These are phyloP conservation scores for Cercospora brassicicola DNA, from an alignment of 2,329 filamentous ascomycete species.

Conservation along the genomic window DNA sequence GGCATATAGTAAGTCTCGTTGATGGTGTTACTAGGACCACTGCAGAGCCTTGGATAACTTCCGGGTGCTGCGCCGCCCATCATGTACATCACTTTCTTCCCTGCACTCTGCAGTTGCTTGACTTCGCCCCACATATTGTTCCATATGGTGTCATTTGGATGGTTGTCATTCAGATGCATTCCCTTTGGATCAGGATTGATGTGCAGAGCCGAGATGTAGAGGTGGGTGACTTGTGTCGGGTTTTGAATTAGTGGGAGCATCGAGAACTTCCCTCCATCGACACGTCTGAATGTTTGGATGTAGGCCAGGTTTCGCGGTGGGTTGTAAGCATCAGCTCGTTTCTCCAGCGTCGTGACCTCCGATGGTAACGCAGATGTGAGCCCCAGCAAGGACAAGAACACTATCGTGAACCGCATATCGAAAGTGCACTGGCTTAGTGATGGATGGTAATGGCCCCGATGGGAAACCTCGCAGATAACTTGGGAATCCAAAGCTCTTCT, in stretches of 20 bases:
- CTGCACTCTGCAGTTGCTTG: slow-evolving; percentile 27
- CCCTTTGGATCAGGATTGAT: slow-evolving; percentile 31
- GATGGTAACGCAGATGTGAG: slow-evolving; percentile 5
- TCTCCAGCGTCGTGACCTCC: slow-evolving; percentile 1
- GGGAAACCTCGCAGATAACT: neutral
- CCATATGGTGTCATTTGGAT: slow-evolving; percentile 27
- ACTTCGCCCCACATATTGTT: slow-evolving; percentile 33
- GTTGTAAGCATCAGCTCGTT: slow-evolving; percentile 22
- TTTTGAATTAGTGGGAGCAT: slow-evolving; percentile 32
- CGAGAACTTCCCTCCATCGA: slow-evolving; percentile 29
- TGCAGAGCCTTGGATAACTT: slow-evolving; percentile 31
- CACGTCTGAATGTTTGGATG: slow-evolving; percentile 33
- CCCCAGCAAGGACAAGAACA: slow-evolving; percentile 9
- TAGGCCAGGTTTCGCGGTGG: slow-evolving; percentile 29
- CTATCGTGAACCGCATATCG: neutral
- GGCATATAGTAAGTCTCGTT: slow-evolving; percentile 33
- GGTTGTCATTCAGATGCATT: slow-evolving; percentile 36
- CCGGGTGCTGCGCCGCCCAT: slow-evolving; percentile 35
- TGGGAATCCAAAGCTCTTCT: neutral
- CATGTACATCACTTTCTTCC: slow-evolving; percentile 35
- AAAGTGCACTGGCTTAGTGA: neutral
- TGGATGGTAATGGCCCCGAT: neutral
- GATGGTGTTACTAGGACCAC: slow-evolving; percentile 16
- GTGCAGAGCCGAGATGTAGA: slow-evolving; percentile 35
- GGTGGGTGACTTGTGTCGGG: slow-evolving; percentile 33